These are phyloP conservation scores for Xylariaceae sp. DNA, from an alignment of 2,329 filamentous ascomycete genomes.

Conservation along the genomic window DNA sequence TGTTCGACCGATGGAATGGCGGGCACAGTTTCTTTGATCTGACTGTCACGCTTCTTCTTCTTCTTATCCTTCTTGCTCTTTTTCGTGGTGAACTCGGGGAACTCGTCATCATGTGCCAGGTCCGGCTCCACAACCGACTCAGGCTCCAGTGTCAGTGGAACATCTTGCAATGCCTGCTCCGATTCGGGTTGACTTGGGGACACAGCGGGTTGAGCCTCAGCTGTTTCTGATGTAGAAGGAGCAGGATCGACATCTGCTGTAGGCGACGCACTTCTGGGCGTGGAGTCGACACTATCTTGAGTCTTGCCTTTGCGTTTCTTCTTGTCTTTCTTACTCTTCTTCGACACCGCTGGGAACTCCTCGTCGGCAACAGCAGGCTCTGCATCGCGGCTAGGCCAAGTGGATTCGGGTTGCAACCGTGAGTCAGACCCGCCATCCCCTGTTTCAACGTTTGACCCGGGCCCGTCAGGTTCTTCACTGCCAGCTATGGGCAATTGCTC, in stretches of 20 bases:
- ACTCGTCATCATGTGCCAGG: constrained; percentile 4
- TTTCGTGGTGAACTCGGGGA: constrained; percentile 11
- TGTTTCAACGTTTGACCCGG: too few species aligned
- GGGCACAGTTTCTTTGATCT: constrained; percentile 7
- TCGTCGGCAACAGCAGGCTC: constrained; percentile 6
- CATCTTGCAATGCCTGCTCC: too few species aligned
- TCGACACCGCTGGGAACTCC: constrained; percentile 12
- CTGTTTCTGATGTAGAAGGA: constrained; percentile 3
- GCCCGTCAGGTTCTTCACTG: background rate
- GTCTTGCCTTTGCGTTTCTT: constrained; percentile 17
- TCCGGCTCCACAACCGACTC: background rate
- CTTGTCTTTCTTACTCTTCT: constrained; percentile 24
- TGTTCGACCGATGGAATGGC: background rate
- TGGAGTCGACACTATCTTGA: constrained; percentile 11
- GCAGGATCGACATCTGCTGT: constrained; percentile 4
- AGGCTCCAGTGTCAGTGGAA: constrained; percentile 4
- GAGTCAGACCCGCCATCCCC: background rate
- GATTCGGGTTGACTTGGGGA: too few species aligned
- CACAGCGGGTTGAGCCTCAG: constrained; percentile 1
- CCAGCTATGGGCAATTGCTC: background rate
- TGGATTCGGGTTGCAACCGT: background rate
- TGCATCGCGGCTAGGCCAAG: background rate
- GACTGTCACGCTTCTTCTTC: constrained; percentile 17
- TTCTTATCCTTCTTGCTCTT: constrained; percentile 26
- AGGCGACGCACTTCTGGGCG: constrained; percentile 5